These are phyloP conservation scores for Wallacemonas collosoma DNA, from an alignment of 208 protist genomes.

Conservation along the genomic window DNA sequence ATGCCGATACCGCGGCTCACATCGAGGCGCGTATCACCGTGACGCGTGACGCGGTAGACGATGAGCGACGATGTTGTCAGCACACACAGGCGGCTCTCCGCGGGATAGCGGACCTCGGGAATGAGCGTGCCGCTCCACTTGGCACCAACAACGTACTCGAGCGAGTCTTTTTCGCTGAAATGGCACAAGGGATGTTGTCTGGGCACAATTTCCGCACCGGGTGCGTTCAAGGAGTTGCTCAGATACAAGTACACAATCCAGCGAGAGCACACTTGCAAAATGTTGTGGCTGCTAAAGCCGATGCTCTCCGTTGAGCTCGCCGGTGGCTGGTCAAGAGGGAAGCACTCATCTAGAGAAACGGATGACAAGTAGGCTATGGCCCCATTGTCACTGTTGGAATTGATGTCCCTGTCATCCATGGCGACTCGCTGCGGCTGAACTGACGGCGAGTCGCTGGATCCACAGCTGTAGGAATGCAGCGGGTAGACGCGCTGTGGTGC, in stretches of 20 bases:
- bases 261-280: constrained; percentile 67
- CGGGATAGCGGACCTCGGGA: constrained; percentile 65
- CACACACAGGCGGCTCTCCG: constrained; percentile 62
- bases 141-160: constrained; percentile 47
- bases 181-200: constrained; percentile 37
- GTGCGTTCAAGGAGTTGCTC: constrained; percentile 28
- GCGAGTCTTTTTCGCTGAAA: constrained; percentile 24
- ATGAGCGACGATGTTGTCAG: constrained; percentile 61
- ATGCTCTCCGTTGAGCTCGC: constrained; percentile 45
- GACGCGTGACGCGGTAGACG: constrained; percentile 71
- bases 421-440: too few relatives aligned
- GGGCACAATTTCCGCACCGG: constrained; percentile 30
- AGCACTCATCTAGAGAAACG: constrained; percentile 31
- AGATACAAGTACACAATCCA: constrained; percentile 65
- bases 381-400: background rate
- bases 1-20: constrained; percentile 49
- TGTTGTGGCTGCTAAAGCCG: constrained; percentile 83
- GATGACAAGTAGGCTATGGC: background rate
- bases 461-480: too few relatives aligned
- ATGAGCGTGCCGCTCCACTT: constrained; percentile 63
- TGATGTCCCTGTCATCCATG: background rate
- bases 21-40: constrained; percentile 24
- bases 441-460: too few relatives aligned
- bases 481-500: too few relatives aligned
- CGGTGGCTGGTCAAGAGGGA: constrained; percentile 42